Evolutionary conservation across 106 monocot genomes (phyloP), one percentile per base, ranked within the genome.

Genomic region (Phalaenopsis equestris): DNA sequence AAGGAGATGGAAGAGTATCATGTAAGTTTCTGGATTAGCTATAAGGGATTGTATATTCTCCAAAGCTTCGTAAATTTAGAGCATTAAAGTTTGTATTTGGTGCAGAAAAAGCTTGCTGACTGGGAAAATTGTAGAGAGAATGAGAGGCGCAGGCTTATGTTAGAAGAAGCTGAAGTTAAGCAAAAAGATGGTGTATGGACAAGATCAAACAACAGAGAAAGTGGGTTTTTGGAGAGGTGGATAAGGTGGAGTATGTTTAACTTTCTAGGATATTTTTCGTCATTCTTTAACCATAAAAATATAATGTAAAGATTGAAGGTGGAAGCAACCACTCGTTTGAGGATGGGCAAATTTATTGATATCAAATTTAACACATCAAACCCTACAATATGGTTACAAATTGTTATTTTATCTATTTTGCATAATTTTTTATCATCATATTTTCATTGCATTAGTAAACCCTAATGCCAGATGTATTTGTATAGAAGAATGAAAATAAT

Each of bases 1-100:
- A 92, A 87, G 77, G 87, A 97, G 58, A 97, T 97, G 96, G 92
- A 96, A 80, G 92, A 91, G 52, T 94, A 94, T 78, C 93, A 97
- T 84, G 96, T 94, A 89, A 73, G 78, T 58, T 56, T 75, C 79
- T 18, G 15, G 42, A 52, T 2, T 79, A 21, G 23, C 24, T 1
- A 38, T 57, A 61, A 47, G 36, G 52, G 0, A 52, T 52, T 52
- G 52, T 52, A 52, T 52, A 14, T 52, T 52, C 52, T 52, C 12
- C 12, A 52, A 52, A 12, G 12, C 52, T 52, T 52, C 1, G 2
- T 68, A 52, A 73, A 73, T 55, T 48, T 30, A 30, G n/a, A 56
- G 52, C 49, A 58, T 74, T 21, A 18, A 56, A 24, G 24, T 85
- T 38, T 77, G 21, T 45, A 52, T 67, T 48, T 74, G 19, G 41